Evolutionary conservation across 225 moss, liverwort and hornwort species (phyloP).

Genomic region (Marchantia polymorpha): DNA sequence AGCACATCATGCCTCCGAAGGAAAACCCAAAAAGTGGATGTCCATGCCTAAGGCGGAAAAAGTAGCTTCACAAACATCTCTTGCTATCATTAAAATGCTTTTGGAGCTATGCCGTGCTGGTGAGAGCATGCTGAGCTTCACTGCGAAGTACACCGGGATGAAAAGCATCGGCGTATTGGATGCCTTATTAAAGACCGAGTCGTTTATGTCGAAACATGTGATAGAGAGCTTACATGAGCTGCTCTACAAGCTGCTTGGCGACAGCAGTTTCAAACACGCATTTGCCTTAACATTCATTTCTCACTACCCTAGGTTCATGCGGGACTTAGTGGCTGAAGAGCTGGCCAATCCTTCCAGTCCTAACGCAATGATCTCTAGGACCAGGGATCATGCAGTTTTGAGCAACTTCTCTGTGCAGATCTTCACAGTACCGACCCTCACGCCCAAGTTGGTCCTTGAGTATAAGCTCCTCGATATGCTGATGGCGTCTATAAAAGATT

Average conservation of each 20-base stretch:
- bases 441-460: conserved; percentile 80
- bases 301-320: conserved; percentile 71
- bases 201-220: conserved; percentile 52
- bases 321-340: conserved; percentile 62
- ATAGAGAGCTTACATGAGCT: conserved; percentile 61
- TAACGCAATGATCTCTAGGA: conserved; percentile 44
- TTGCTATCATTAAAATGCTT: conserved; percentile 76
- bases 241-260: conserved; percentile 86
- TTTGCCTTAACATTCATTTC: conserved; percentile 78
- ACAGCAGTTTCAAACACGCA: conserved; percentile 72
- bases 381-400: conserved; percentile 57
- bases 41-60: conserved; percentile 55
- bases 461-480: conserved; percentile 86
- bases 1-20: conserved; percentile 57
- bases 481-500: conserved; percentile 67
- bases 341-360: conserved; percentile 32
- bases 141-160: conserved; percentile 66
- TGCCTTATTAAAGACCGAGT: conserved; percentile 71
- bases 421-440: conserved; percentile 89
- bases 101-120: conserved; percentile 74
- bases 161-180: conserved; percentile 65
- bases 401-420: conserved; percentile 87
- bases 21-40: conserved; percentile 54
- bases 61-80: conserved; percentile 68
- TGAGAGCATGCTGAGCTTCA: conserved; percentile 79